Evolutionary conservation across 139 green algal species (phyloP).

Genomic region (Haematococcus sp.): DNA sequence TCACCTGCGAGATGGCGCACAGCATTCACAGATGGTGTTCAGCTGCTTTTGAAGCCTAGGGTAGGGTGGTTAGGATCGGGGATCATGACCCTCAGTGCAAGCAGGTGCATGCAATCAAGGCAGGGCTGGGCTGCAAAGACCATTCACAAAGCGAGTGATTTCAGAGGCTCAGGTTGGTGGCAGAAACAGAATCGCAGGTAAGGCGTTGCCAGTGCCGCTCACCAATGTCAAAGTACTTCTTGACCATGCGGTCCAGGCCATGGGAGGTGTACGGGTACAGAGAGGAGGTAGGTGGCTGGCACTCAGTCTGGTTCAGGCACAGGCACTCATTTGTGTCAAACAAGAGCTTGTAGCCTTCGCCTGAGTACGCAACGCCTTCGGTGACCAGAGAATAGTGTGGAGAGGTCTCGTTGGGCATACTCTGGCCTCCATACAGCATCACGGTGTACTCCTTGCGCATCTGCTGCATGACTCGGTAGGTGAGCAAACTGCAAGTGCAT

Average conservation of each 20-base stretch:
- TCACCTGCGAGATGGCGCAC: no score
- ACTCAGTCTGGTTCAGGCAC: neutral
- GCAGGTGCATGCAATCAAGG: no score
- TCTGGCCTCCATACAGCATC: slow-evolving; percentile 5
- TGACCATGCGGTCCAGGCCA: slow-evolving; percentile 7
- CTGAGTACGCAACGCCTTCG: neutral
- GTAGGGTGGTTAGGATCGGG: no score
- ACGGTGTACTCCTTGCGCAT: neutral
- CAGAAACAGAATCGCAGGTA: no score
- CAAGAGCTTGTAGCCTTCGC: neutral
- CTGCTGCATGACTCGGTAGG: no score
- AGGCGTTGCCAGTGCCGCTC: neutral
- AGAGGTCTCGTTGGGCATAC: neutral
- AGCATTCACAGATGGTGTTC: no score
- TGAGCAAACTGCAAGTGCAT: neutral
- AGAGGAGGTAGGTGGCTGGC: neutral
- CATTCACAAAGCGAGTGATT: no score
- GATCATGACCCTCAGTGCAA: no score
- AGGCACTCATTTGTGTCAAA: neutral
- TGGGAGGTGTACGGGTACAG: slow-evolving; percentile 6
- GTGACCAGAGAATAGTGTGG: slow-evolving; percentile 1
- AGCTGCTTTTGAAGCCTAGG: no score
- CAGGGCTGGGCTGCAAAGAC: no score
- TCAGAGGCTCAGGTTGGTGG: no score
- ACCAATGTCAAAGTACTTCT: slow-evolving; percentile 12